These are phyloP conservation scores for Colletotrichum costaricense DNA, from an alignment of 2,329 filamentous ascomycete species.

Conservation along the genomic window DNA sequence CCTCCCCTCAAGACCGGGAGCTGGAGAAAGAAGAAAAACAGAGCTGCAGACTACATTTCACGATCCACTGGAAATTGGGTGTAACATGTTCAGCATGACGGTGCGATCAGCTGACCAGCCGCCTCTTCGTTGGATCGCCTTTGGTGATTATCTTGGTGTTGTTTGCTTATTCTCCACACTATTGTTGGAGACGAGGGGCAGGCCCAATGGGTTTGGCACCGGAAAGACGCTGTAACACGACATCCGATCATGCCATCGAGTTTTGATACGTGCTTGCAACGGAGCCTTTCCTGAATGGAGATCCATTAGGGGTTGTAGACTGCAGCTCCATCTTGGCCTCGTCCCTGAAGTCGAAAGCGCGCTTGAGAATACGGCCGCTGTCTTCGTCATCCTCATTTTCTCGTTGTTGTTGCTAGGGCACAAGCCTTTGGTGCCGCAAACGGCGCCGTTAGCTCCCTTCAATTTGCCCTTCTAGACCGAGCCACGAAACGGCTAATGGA, in stretches of 20 bases:
- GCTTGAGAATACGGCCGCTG: background rate
- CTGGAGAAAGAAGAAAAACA: background rate
- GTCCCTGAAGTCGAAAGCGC: background rate
- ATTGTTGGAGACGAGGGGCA: background rate
- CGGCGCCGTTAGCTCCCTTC: conserved; percentile 12
- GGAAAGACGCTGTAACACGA: background rate
- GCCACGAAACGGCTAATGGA: background rate
- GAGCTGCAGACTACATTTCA: background rate
- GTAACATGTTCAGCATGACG: conserved; percentile 5
- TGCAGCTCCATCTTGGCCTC: background rate
- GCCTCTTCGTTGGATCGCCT: background rate
- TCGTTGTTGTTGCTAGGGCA: background rate
- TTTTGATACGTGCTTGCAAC: background rate
- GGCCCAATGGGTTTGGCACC: background rate
- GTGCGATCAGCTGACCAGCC: conserved; percentile 16
- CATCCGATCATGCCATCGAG: background rate
- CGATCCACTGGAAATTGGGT: background rate
- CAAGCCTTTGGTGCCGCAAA: background rate
- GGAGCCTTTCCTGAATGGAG: background rate
- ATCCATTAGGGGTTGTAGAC: background rate
- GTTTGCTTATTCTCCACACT: background rate
- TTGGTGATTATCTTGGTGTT: background rate
- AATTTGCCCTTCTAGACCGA: conserved; percentile 1
- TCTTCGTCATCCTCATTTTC: background rate
- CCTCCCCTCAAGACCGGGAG: background rate